Percentiles rank a stretch among this genome's conserved stretches.
phyloP scores from a whole-genome alignment of 768 basidiomycete species.

The Plicaturopsis crispa region DNA sequence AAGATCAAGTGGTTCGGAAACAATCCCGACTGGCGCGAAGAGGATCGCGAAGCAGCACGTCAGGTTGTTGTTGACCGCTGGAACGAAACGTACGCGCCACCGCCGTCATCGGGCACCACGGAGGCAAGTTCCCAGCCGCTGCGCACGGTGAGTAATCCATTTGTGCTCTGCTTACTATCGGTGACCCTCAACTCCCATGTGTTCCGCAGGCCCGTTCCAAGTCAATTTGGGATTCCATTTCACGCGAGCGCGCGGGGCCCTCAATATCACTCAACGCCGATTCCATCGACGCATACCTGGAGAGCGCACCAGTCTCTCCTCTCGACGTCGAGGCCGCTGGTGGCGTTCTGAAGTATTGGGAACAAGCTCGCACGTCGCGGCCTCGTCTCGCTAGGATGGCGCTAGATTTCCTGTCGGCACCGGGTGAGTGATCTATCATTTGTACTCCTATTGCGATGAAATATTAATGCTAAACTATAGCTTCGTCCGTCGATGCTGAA shows the following conservation, averaged over 20 bases:
- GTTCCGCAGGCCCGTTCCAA: no score
- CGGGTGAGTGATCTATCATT: constrained; percentile 20
- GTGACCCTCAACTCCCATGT: no score
- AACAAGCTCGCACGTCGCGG: background rate
- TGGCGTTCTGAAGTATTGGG: constrained; percentile 10
- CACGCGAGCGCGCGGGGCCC: no score
- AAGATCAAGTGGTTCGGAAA: constrained; percentile 14
- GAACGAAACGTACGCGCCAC: background rate
- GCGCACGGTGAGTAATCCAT: no score
- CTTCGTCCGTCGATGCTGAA: constrained; percentile 28
- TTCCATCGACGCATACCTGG: constrained; percentile 7
- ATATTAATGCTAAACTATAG: background rate
- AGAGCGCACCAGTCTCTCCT: constrained; percentile 1
- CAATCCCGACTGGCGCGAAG: constrained; percentile 6
- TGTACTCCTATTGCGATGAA: constrained; percentile 21
- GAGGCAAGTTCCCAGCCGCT: background rate
- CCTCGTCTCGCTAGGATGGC: constrained; percentile 18
- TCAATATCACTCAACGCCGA: no score
- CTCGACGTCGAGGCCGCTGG: constrained; percentile 5
- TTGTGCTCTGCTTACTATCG: no score
- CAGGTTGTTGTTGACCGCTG: background rate
- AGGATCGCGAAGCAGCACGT: constrained; percentile 6
- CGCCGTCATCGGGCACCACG: background rate
- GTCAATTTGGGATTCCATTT: no score
- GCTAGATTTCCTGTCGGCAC: constrained; percentile 18